Base-by-base conservation (phyloP, 208 protist species). In the Trypanosoma vivax region DNA sequence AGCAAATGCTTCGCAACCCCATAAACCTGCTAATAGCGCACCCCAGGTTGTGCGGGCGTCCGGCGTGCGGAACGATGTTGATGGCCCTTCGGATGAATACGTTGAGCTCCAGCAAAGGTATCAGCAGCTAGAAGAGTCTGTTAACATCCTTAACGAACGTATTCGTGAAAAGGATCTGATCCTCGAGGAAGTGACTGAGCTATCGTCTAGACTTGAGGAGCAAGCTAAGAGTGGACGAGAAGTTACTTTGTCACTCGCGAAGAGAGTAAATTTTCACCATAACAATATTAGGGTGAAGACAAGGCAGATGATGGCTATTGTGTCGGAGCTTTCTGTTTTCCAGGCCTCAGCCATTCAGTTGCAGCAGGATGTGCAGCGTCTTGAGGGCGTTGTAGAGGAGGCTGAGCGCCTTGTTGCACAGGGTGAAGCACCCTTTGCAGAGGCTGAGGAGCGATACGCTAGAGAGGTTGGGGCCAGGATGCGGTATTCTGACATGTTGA, bases 81-180 rank as follows among this genome's bases (percentile, higher is more conserved):
- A 72, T 11, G 75, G 61, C 16, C 75, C 73, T 18, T 94, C 69
- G 7, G 72, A 79, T 21, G 79, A 90, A 50, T 84, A 82, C 57
- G 69, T 94, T n/a, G 72, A 90, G 2, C 71, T 98, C 18, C 70
- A 89, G 41, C 66, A 78, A 21, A 91, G 95, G 28, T 78, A 88
- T 46, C 79, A 94, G 59, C 74, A 93, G 40, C 75, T 98, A 31
- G 92, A 97, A 65, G 74, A 83, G 30, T 84, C 87, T 24, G 63
- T 98, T 13, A 88, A 95, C 63, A 54, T 62, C 27, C 79, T 96
- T 56, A 94, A 96, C 59, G 92, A 96, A 49, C 83, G 93, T 73
- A 83, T 98, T 42, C 79, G 96, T 21, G 96, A 98, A 69, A 98
- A 98, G 76, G 84, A 97, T 30, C 82, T 98, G 10, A 93, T 98